Evolutionary conservation across 805 yeast species (phyloP).

Genomic region (Torulaspora gathmanii): DNA sequence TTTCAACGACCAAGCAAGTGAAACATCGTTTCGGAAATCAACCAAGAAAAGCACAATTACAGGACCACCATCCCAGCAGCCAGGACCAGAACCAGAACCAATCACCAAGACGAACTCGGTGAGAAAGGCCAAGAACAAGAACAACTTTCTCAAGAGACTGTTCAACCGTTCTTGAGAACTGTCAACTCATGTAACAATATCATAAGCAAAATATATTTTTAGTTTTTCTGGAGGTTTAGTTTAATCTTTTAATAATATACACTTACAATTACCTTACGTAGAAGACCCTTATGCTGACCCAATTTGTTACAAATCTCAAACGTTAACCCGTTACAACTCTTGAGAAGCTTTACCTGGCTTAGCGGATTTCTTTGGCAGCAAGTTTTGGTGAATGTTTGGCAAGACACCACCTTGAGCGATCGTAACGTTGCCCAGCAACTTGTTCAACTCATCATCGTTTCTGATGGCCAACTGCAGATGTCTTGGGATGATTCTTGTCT

Average conservation of each 20-base stretch:
- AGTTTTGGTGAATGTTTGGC: slow-evolving; percentile 93
- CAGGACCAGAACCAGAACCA: not conserved
- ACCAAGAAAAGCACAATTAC: not conserved
- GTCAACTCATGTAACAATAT: not conserved
- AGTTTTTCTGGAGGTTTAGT: not conserved
- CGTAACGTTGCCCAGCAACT: slow-evolving; percentile 85
- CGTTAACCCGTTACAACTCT: slow-evolving; percentile 46
- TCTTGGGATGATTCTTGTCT: slow-evolving; percentile 98
- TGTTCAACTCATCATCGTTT: slow-evolving; percentile 98
- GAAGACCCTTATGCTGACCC: slow-evolving; percentile 4
- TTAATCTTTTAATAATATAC: slow-evolving; percentile 3
- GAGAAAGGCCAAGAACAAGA: slow-evolving; percentile 10
- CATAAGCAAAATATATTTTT: not conserved
- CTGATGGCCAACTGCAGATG: slow-evolving; percentile 98
- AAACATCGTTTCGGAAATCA: slow-evolving; percentile 15
- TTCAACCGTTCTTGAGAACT: slow-evolving; percentile 10
- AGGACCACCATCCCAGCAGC: not conserved
- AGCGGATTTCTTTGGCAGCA: slow-evolving; percentile 74
- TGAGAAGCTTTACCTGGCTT: slow-evolving; percentile 60
- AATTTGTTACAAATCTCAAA: not conserved
- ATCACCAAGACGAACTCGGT: not conserved
- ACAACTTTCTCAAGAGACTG: slow-evolving; percentile 13
- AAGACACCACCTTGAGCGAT: slow-evolving; percentile 99
- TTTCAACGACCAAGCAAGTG: slow-evolving; percentile 6
- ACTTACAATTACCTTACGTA: slow-evolving; percentile 4